Evolutionary conservation across 441 rosid species (phyloP), one percentile per base, ranked within the genome.

Genomic region (Gossypium schwendimanii): DNA sequence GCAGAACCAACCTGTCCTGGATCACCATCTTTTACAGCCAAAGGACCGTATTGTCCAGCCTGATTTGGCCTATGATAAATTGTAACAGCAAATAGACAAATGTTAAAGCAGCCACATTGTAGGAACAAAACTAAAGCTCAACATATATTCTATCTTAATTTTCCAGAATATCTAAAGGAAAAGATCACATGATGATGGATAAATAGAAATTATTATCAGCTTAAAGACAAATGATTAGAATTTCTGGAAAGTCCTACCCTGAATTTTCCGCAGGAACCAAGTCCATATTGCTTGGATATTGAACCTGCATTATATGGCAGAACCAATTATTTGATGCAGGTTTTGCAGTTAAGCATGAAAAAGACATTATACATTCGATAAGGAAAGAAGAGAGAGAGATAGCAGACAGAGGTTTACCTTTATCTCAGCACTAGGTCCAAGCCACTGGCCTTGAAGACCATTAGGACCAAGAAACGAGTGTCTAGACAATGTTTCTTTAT

Each of bases 401-500:
- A 49, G 12, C 23, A 49, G 44, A 50, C 75, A 75, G 41, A 21
- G 57, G 15, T 31, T 78, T 73, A 93, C 99, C 97, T 91, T 96
- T 75, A 82, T 85, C 76, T 78, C 89, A 2, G 87, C 58, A 59
- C 81, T 89, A 78, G 99, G 98, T 66, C 90, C 97, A 82, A 54
- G 85, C 98, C 97, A 88, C 73, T 91, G 95, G 21, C 93, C 90
- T 64, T 54, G 82, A 79, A 96, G 92, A 87, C 99, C 98, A 76
- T 83, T 85, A 76, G 98, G 97, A 53, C 99, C 98, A 47, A 93
- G 79, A 76, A 96, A 80, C 61, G 97, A 90, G 87, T 96, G 99
- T 78, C 97, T 90, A 59, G 97, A 91, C 74, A 96, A 83, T 45
- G 99, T 93, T 76, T 90, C 99, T 82, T 91, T 79, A 78, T 90